phyloP scores from a whole-genome alignment of 495 filamentous ascomycete species.

The Aspergillus nanangensis region DNA sequence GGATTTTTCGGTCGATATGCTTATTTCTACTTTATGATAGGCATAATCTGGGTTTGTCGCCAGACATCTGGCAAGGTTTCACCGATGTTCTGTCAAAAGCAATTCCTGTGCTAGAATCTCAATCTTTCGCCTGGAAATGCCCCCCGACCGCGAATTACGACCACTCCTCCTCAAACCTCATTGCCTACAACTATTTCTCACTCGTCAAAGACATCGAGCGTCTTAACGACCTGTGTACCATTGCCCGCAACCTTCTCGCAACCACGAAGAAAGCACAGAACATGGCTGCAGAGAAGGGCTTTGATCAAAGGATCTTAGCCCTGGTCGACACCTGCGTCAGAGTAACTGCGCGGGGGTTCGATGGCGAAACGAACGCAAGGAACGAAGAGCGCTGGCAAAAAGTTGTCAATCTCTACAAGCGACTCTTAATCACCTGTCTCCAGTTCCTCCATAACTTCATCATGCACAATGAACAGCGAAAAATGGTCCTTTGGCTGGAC shows the following conservation, averaged over 20 bases:
- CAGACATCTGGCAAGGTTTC: conserved; percentile 66
- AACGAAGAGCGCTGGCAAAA: conserved; percentile 68
- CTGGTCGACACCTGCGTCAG: conserved; percentile 79
- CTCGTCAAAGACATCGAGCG: conserved; percentile 79
- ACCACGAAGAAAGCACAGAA: conserved; percentile 81
- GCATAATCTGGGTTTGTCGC: conserved; percentile 51
- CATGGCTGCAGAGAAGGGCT: conserved; percentile 69
- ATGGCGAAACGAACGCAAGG: conserved; percentile 65
- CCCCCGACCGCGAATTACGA: conserved; percentile 52
- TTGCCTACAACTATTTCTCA: conserved; percentile 68
- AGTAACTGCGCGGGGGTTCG: conserved; percentile 85
- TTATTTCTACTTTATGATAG: conserved; percentile 9
- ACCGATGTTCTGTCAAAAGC: conserved; percentile 55
- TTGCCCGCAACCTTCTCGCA: conserved; percentile 79
- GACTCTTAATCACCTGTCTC: conserved; percentile 79
- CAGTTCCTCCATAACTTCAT: conserved; percentile 92
- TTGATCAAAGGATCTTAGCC: conserved; percentile 80
- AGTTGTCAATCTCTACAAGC: conserved; percentile 76
- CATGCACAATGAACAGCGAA: conserved; percentile 84
- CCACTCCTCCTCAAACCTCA: conserved; percentile 60
- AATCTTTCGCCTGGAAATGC: conserved; percentile 57
- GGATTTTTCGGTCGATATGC: too few species aligned
- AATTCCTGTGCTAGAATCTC: conserved; percentile 57
- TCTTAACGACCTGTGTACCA: conserved; percentile 78
- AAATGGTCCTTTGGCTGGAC: conserved; percentile 86